Conservation (phyloP, 2,329 filamentous ascomycete species). For the Pyrenochaeta sp. region DNA sequence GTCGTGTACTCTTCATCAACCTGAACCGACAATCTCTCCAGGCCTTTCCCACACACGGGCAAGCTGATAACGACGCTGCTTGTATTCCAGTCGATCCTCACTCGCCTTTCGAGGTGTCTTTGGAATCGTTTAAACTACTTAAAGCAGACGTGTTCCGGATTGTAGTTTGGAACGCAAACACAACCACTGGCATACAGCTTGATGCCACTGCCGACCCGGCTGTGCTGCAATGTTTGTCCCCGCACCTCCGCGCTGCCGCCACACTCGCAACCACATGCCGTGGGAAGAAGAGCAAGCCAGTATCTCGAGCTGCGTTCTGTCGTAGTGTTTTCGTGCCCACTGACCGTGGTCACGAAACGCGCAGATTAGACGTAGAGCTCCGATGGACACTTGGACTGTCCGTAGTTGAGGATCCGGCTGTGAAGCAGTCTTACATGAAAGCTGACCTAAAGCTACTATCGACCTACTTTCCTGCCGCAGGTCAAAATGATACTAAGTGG, state of each 20-base stretch:
- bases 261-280: slow-evolving; percentile 22
- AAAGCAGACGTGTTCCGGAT: slow-evolving; percentile 20
- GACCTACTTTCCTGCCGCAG: slow-evolving; percentile 26
- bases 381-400: slow-evolving; percentile 39
- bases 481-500: slow-evolving; percentile 45
- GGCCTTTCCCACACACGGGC: slow-evolving; percentile 5
- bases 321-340: slow-evolving; percentile 28
- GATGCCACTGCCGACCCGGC: slow-evolving; percentile 22
- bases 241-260: slow-evolving; percentile 30
- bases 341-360: slow-evolving; percentile 1
- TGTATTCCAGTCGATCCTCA: slow-evolving; percentile 1
- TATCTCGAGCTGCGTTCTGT: slow-evolving; percentile 33
- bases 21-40: slow-evolving; percentile 11
- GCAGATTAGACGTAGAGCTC: slow-evolving; percentile 33
- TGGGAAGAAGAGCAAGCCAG: slow-evolving; percentile 25
- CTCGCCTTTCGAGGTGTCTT: slow-evolving; percentile 20
- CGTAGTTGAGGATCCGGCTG: slow-evolving; percentile 30
- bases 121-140: slow-evolving; percentile 30
- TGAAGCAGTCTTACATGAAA: slow-evolving; percentile 22
- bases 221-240: slow-evolving; percentile 24
- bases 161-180: slow-evolving; percentile 23
- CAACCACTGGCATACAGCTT: slow-evolving; percentile 23
- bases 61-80: slow-evolving; percentile 1
- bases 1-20: neutral
- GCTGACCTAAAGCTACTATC: slow-evolving; percentile 36